Percentiles rank a stretch among this genome's conserved stretches.
Evolutionary conservation across 768 basidiomycete species (phyloP).

Genomic region (Artomyces pyxidatus): DNA sequence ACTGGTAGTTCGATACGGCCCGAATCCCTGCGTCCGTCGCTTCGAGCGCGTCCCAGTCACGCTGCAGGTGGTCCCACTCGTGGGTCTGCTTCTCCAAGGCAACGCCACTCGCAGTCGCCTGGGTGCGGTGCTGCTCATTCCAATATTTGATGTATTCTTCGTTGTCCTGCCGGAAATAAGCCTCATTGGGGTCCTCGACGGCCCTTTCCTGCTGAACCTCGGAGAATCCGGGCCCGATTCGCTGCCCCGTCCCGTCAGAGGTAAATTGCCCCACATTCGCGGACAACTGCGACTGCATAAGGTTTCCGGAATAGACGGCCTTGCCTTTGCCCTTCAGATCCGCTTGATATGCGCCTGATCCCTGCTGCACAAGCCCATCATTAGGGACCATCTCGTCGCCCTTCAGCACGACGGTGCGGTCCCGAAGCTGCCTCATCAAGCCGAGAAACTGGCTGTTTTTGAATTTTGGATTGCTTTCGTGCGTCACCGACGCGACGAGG

Average conservation of each 20-base stretch:
- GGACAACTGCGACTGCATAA: neutral
- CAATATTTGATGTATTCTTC: slow-evolving; percentile 57
- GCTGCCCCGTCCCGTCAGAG: neutral
- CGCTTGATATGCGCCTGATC: slow-evolving; percentile 15
- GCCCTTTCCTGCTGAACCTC: neutral
- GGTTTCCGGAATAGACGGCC: slow-evolving; percentile 19
- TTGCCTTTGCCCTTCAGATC: slow-evolving; percentile 69
- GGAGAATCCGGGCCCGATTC: too few species aligned
- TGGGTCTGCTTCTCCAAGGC: slow-evolving; percentile 15
- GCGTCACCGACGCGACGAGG: slow-evolving; percentile 65
- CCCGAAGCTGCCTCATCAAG: slow-evolving; percentile 79
- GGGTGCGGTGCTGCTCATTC: slow-evolving; percentile 33
- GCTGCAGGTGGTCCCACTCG: slow-evolving; percentile 64
- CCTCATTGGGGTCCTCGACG: slow-evolving; percentile 42
- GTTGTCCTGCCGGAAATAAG: slow-evolving; percentile 67
- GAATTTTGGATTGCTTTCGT: slow-evolving; percentile 80
- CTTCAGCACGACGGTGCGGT: slow-evolving; percentile 69
- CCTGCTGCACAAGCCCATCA: slow-evolving; percentile 18
- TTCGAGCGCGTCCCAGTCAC: slow-evolving; percentile 77
- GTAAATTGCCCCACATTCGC: neutral
- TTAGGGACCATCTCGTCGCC: slow-evolving; percentile 70
- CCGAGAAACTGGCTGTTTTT: slow-evolving; percentile 76
- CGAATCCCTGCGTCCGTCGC: slow-evolving; percentile 60
- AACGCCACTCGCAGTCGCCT: slow-evolving; percentile 1
- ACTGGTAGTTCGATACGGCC: slow-evolving; percentile 52